A percentile compares a stretch with the other conserved stretches of the same genome.
phyloP scores from a whole-genome alignment of 495 filamentous ascomycete genomes.

The Xylaria venustula region DNA sequence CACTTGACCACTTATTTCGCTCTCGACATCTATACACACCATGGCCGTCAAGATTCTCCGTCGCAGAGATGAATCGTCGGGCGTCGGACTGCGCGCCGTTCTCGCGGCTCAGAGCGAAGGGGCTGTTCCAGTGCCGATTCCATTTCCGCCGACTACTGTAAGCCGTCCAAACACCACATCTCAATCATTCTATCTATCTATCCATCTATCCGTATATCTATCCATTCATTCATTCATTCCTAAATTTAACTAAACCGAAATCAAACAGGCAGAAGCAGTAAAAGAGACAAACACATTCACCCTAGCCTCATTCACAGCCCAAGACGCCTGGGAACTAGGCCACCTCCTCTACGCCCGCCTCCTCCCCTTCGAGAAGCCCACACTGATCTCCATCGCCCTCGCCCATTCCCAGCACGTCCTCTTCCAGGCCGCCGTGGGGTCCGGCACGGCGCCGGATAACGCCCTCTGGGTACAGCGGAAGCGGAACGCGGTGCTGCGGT shows the following conservation, averaged over 20 bases:
- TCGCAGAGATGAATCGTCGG: constrained; percentile 17
- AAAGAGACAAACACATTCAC: constrained; percentile 52
- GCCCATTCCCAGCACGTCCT: constrained; percentile 53
- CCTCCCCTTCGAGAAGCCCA: constrained; percentile 49
- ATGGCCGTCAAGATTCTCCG: constrained; percentile 6
- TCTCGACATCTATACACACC: no score
- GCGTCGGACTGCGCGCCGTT: constrained; percentile 19
- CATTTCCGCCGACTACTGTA: constrained; percentile 28
- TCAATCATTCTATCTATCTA: no score
- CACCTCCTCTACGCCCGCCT: constrained; percentile 61
- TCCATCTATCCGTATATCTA: no score
- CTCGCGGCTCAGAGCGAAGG: constrained; percentile 6
- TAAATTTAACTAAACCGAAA: background rate
- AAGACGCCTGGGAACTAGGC: constrained; percentile 67
- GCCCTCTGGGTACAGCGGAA: constrained; percentile 62
- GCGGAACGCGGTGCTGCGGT: constrained; percentile 61
- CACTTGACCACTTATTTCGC: no score
- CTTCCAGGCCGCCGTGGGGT: constrained; percentile 45
- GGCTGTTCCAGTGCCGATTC: constrained; percentile 20
- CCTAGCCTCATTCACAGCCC: constrained; percentile 62
- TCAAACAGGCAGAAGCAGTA: constrained; percentile 45
- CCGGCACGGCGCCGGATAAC: constrained; percentile 61
- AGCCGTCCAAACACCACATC: no score
- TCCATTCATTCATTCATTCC: no score
- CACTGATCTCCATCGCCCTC: constrained; percentile 65